A percentile compares a stretch with the other conserved stretches of the same genome.
Evolutionary conservation across 1,284 basidiomycete species (phyloP).

Genomic region (Cystobasidiaceae sp.): DNA sequence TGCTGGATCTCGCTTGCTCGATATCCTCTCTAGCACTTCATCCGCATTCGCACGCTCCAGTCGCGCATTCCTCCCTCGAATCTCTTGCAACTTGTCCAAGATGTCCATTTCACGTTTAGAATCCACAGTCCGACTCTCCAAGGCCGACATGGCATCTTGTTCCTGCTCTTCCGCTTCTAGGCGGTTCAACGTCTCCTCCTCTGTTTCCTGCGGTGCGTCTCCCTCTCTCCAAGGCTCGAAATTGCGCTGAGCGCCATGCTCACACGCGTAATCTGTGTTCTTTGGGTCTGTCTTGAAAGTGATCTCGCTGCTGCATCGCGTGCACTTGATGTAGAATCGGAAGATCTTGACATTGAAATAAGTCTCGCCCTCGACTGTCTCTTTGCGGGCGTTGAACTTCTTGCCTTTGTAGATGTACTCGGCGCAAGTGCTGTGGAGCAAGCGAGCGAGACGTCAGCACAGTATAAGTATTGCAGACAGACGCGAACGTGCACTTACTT

Average conservation of each 20-base stretch:
- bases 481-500: slow-evolving; percentile 36
- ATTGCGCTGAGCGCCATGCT: slow-evolving; percentile 89
- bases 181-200: slow-evolving; percentile 38
- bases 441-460: slow-evolving; percentile 57
- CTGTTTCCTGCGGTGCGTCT: slow-evolving; percentile 40
- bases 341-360: slow-evolving; percentile 95
- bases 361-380: slow-evolving; percentile 92
- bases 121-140: slow-evolving; percentile 86
- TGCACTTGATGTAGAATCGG: slow-evolving; percentile 58
- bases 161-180: slow-evolving; percentile 59
- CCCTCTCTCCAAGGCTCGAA: slow-evolving; percentile 90
- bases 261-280: slow-evolving; percentile 87
- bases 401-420: slow-evolving; percentile 94
- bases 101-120: slow-evolving; percentile 98
- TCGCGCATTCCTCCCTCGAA: slow-evolving; percentile 84
- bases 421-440: slow-evolving; percentile 81
- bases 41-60: slow-evolving; percentile 58
- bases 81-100: slow-evolving; percentile 90
- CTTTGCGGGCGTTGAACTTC: slow-evolving; percentile 98
- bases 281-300: slow-evolving; percentile 99
- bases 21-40: slow-evolving; percentile 46
- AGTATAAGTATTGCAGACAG: slow-evolving; percentile 28
- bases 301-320: slow-evolving; percentile 91
- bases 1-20: slow-evolving; percentile 49
- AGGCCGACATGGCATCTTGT: slow-evolving; percentile 80